Evolutionary conservation across 1,284 basidiomycete species (phyloP).

Genomic region (Moesziomyces globuligerus): DNA sequence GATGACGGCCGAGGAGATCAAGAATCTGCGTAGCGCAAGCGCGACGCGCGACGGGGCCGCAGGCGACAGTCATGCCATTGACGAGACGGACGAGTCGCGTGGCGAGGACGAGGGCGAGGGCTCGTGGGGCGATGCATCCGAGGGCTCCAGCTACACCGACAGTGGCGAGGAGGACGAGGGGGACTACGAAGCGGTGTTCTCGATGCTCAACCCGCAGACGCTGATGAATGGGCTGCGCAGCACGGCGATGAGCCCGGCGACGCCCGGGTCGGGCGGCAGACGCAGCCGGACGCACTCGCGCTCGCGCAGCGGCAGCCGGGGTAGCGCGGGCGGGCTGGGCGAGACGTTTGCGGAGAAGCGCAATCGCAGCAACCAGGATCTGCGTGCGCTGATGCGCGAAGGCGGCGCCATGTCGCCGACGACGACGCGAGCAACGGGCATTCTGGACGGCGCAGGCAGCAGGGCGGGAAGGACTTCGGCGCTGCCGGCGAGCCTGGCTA

Average conservation of each 20-base stretch:
- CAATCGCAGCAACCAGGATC: conserved; percentile 54
- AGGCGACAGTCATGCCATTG: conserved; percentile 17
- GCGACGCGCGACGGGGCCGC: conserved; percentile 10
- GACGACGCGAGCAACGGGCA: conserved; percentile 15
- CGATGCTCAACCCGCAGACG: conserved; percentile 52
- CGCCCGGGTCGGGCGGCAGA: conserved; percentile 31
- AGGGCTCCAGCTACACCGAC: conserved; percentile 36
- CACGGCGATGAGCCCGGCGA: conserved; percentile 41
- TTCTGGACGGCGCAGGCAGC: conserved; percentile 22
- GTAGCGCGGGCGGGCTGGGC: conserved; percentile 28
- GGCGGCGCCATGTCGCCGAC: conserved; percentile 52
- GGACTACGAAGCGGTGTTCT: conserved; percentile 63
- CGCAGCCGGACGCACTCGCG: conserved; percentile 48
- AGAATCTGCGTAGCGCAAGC: conserved; percentile 19
- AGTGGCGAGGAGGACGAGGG: conserved; percentile 59
- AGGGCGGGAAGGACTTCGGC: conserved; percentile 23
- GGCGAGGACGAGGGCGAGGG: conserved; percentile 38
- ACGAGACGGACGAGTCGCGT: conserved; percentile 21
- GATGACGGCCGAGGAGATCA: conserved; percentile 46
- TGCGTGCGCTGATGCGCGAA: conserved; percentile 53
- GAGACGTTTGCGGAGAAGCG: conserved; percentile 62
- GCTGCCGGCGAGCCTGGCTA: conserved; percentile 25
- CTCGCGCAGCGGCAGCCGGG: conserved; percentile 51
- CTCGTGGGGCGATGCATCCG: conserved; percentile 35
- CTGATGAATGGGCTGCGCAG: conserved; percentile 30